Evolutionary conservation across 2,329 filamentous ascomycete genomes (phyloP).

Genomic region (Dactylonectria macrodidyma): DNA sequence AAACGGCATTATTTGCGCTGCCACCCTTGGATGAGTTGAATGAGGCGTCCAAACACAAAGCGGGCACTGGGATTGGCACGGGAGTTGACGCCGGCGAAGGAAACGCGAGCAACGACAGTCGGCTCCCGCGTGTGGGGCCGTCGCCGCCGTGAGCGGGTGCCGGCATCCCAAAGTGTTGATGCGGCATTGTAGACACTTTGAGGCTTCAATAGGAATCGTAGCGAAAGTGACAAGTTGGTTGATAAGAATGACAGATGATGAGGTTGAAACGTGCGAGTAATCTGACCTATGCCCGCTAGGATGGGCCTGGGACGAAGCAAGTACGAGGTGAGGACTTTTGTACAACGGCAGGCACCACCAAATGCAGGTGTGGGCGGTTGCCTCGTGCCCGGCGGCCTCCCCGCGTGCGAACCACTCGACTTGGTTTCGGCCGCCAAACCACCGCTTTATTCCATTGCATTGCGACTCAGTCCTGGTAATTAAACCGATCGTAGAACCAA

Average conservation of each 20-base stretch:
- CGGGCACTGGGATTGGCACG: constrained; percentile 8
- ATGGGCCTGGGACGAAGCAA: constrained; percentile 2
- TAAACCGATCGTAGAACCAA: background rate
- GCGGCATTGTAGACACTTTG: constrained; percentile 6
- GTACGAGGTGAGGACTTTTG: constrained; percentile 19
- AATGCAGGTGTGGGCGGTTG: constrained; percentile 27
- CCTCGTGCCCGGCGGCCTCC: constrained; percentile 37
- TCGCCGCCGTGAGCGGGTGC: constrained; percentile 7
- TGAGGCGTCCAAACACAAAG: constrained; percentile 15
- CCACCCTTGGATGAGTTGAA: constrained; percentile 14
- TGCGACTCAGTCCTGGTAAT: background rate
- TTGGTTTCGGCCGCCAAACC: background rate
- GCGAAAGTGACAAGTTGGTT: background rate
- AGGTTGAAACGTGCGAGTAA: background rate
- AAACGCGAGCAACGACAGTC: constrained; percentile 1
- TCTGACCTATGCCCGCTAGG: background rate
- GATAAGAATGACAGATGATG: background rate
- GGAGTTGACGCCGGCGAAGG: constrained; percentile 16
- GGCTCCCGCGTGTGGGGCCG: constrained; percentile 18
- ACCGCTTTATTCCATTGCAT: background rate
- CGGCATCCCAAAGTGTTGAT: background rate
- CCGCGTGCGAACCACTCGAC: constrained; percentile 15
- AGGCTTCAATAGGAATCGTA: constrained; percentile 1
- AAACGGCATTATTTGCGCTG: background rate
- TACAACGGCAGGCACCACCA: constrained; percentile 24